phyloP scores from a whole-genome alignment of 352 stramenopile species.

The Discostella stelligera region DNA sequence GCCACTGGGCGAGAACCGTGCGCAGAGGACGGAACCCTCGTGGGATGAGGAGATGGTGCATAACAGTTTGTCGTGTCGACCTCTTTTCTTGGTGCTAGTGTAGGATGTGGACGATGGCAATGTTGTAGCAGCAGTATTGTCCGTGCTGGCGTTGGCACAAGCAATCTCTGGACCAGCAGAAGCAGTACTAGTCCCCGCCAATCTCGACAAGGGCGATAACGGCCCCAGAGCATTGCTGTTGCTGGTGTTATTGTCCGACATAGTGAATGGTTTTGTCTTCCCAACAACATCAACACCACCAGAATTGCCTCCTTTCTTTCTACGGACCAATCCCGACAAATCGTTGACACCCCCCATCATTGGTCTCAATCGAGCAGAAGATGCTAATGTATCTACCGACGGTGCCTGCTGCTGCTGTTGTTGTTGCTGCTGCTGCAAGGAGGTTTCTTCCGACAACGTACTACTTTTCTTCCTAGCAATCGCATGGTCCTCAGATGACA shows the following conservation, averaged over 20 bases:
- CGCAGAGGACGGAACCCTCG: constrained; percentile 69
- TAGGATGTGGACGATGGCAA: neutral
- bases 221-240: neutral
- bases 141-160: constrained; percentile 1
- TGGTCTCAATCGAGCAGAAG: neutral
- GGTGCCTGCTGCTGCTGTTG: neutral
- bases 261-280: neutral
- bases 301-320: constrained; percentile 52
- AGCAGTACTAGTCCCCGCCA: constrained; percentile 10
- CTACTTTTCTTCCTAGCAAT: neutral
- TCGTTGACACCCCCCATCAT: constrained; percentile 53
- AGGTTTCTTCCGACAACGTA: neutral
- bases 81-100: neutral
- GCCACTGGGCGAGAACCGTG: constrained; percentile 68
- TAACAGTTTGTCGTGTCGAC: constrained; percentile 49
- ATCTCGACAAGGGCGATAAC: constrained; percentile 18
- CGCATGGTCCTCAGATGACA: neutral
- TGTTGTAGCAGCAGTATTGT: constrained; percentile 15
- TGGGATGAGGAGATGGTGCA: constrained; percentile 75
- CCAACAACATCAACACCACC: neutral
- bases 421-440: neutral
- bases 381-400: neutral
- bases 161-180: neutral
- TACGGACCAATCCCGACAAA: constrained; percentile 61
- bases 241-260: neutral